Percentiles rank a stretch among this genome's conserved stretches.
phyloP scores from a whole-genome alignment of 352 stramenopile genomes.

The Poterioochromonas sp. region DNA sequence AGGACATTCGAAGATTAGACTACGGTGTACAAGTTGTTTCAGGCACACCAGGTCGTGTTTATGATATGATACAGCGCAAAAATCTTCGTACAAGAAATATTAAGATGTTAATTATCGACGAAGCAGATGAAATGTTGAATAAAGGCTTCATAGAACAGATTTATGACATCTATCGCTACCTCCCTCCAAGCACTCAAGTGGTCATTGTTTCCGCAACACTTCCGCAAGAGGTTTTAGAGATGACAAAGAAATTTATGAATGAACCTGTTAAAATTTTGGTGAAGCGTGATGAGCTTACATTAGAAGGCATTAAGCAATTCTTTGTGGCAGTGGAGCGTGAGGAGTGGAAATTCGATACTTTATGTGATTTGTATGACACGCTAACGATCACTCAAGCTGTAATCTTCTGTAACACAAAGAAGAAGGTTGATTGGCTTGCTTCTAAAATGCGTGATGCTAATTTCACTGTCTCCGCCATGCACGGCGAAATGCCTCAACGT shows the following conservation, averaged over 20 bases:
- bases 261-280: slow-evolving; percentile 92
- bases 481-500: slow-evolving; percentile 98
- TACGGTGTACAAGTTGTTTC: slow-evolving; percentile 84
- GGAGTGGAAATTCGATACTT: slow-evolving; percentile 98
- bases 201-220: slow-evolving; percentile 98
- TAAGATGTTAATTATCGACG: slow-evolving; percentile 96
- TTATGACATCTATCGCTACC: slow-evolving; percentile 97
- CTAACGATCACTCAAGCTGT: slow-evolving; percentile 99
- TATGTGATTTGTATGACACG: slow-evolving; percentile 99
- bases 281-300: slow-evolving; percentile 97
- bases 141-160: slow-evolving; percentile 99
- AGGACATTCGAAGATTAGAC: slow-evolving; percentile 88
- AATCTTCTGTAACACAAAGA: slow-evolving; percentile 99
- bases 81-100: slow-evolving; percentile 85
- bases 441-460: slow-evolving; percentile 97
- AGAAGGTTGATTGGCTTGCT: slow-evolving; percentile 98
- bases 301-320: slow-evolving; percentile 99
- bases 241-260: slow-evolving; percentile 96
- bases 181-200: slow-evolving; percentile 91
- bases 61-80: slow-evolving; percentile 98
- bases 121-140: slow-evolving; percentile 99
- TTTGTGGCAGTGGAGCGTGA: slow-evolving; percentile 96
- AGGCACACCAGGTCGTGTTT: slow-evolving; percentile 94
- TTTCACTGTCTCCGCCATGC: slow-evolving; percentile 99
- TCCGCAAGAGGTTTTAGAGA: slow-evolving; percentile 88